Evolutionary conservation across 176 grass and related monocot genomes (phyloP).

Genomic region (Typha latifolia): DNA sequence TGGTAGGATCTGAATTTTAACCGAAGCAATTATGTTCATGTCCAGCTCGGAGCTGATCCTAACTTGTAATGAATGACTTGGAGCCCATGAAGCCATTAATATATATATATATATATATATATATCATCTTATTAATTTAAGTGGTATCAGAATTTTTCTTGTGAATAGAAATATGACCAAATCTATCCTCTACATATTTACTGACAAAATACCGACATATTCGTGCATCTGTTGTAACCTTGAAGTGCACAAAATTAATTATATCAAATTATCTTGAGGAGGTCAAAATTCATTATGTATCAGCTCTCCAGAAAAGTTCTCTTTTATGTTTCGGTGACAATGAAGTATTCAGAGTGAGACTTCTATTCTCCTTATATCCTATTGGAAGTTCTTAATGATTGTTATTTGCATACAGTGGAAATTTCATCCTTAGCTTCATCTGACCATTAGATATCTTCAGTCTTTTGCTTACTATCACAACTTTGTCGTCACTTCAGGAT

Average conservation of each 20-base stretch:
- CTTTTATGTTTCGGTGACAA: not conserved
- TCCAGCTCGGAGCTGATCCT: not conserved
- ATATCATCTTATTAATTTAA: too few relatives aligned
- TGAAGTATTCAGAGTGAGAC: not conserved
- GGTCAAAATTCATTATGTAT: not conserved
- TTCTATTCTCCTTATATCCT: not conserved
- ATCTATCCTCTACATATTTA: too few relatives aligned
- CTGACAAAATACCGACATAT: too few relatives aligned
- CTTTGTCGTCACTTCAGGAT: conserved; percentile 38
- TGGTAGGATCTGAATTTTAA: not conserved
- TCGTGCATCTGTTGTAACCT: too few relatives aligned
- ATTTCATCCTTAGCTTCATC: not conserved
- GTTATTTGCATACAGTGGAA: not conserved
- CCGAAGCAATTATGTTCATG: not conserved
- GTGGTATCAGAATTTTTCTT: too few relatives aligned
- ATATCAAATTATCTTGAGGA: not conserved
- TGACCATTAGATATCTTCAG: not conserved
- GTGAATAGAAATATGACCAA: too few relatives aligned
- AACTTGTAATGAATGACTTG: not conserved
- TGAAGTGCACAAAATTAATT: too few relatives aligned
- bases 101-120: too few relatives aligned
- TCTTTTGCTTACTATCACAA: conserved; percentile 1
- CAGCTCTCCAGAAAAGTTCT: not conserved
- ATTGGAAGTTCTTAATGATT: not conserved
- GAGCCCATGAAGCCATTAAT: too few relatives aligned